phyloP scores from a whole-genome alignment of 352 stramenopile genomes.

The Phytophthora pluvialis region DNA sequence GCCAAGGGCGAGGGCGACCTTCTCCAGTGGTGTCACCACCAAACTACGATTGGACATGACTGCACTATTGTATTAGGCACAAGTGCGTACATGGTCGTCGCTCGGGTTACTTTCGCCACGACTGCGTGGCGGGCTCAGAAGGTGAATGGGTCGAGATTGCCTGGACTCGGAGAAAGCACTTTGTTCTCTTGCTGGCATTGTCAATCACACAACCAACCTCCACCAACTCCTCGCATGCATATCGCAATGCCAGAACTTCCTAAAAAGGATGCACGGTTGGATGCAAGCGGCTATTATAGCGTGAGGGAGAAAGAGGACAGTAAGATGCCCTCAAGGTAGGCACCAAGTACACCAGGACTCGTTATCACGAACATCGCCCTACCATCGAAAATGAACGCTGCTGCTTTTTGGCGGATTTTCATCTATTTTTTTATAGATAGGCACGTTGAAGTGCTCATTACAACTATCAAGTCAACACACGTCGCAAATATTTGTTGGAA shows the following conservation, averaged over 20 bases:
- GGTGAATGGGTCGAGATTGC: background rate
- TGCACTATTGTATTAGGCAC: background rate
- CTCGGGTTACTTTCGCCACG: background rate
- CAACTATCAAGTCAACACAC: constrained; percentile 24
- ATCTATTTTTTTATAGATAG: constrained; percentile 13
- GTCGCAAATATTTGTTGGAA: constrained; percentile 16
- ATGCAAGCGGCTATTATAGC: no score
- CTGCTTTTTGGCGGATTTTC: constrained; percentile 15
- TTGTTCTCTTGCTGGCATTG: no score
- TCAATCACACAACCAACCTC: no score
- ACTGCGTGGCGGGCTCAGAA: background rate
- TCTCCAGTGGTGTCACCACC: background rate
- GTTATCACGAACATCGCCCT: no score
- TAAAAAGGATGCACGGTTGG: no score
- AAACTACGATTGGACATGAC: constrained; percentile 4
- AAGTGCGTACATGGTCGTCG: background rate
- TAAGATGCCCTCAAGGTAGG: no score
- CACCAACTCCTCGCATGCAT: no score
- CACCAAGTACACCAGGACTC: no score
- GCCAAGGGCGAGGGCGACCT: background rate
- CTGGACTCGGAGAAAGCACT: background rate
- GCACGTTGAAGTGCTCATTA: constrained; percentile 23
- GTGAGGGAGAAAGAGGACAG: no score
- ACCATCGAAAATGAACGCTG: background rate
- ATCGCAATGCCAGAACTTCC: background rate